These are phyloP conservation scores for Boletus pseudopeckii DNA, from an alignment of 768 basidiomycete genomes.

Conservation along the genomic window DNA sequence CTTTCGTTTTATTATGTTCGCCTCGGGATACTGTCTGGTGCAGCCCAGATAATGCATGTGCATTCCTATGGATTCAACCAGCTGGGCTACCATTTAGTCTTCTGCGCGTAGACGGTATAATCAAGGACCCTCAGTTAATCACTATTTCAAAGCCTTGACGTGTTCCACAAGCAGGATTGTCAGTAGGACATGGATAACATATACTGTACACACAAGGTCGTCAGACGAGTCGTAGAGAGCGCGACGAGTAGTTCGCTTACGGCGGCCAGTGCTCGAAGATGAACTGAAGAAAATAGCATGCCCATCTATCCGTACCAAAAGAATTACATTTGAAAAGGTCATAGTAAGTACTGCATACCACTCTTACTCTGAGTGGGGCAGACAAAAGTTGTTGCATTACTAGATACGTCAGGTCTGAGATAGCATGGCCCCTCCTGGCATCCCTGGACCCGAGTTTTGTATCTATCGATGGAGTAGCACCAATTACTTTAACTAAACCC, in stretches of 20 bases:
- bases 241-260: background rate
- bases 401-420: no score
- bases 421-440: no score
- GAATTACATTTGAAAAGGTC: no score
- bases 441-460: no score
- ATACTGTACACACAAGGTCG: background rate
- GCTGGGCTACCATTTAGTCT: background rate
- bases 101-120: background rate
- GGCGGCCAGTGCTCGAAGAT: background rate
- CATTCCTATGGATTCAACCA: constrained; percentile 13
- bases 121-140: background rate
- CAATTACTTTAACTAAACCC: no score
- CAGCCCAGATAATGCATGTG: constrained; percentile 20
- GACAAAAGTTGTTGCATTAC: no score
- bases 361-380: no score
- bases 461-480: no score
- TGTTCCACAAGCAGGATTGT: background rate
- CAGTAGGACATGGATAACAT: background rate
- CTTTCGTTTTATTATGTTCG: constrained; percentile 21
- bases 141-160: background rate
- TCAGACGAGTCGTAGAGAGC: background rate
- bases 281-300: background rate
- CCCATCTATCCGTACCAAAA: background rate
- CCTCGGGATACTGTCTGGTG: constrained; percentile 14
- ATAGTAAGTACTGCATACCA: no score